Percentiles rank a stretch among this genome's conserved stretches.
phyloP scores from a whole-genome alignment of 2,329 filamentous ascomycete species.

The Amauroascus verrucosus region DNA sequence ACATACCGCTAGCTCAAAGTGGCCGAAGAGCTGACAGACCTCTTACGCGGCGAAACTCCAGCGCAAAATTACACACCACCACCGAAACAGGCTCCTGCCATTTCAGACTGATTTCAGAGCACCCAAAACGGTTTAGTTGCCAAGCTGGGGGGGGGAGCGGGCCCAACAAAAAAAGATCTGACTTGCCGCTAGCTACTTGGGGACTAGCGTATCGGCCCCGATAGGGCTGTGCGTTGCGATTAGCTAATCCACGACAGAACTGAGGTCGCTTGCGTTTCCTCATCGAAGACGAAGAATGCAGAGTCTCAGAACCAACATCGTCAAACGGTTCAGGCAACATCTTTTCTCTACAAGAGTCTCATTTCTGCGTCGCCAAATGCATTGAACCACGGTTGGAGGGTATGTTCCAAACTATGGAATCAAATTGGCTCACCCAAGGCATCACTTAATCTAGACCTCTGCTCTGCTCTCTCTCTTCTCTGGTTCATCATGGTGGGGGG shows the following conservation, averaged over 20 bases:
- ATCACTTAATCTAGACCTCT: too few species aligned
- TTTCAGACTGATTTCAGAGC: background rate
- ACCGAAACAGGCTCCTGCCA: background rate
- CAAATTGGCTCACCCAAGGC: too few species aligned
- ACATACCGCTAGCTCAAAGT: background rate
- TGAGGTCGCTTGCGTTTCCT: too few species aligned
- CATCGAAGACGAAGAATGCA: too few species aligned
- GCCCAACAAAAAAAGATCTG: background rate
- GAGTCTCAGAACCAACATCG: background rate
- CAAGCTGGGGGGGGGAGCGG: background rate
- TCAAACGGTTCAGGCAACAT: conserved; percentile 7
- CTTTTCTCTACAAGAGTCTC: background rate
- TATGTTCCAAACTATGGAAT: background rate
- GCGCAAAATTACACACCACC: background rate
- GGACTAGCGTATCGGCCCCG: background rate
- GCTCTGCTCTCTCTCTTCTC: too few species aligned
- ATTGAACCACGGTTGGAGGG: background rate
- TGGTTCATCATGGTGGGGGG: too few species aligned
- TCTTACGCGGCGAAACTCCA: background rate
- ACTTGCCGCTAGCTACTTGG: conserved; percentile 1
- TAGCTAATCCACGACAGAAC: too few species aligned
- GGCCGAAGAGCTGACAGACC: background rate
- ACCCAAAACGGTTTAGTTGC: conserved; percentile 4
- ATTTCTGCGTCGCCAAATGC: background rate
- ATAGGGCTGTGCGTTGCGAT: conserved; percentile 3